Percentiles rank a stretch among this genome's conserved stretches.
phyloP scores from a whole-genome alignment of 2,329 filamentous ascomycete genomes.

The Aspergillus ruber region DNA sequence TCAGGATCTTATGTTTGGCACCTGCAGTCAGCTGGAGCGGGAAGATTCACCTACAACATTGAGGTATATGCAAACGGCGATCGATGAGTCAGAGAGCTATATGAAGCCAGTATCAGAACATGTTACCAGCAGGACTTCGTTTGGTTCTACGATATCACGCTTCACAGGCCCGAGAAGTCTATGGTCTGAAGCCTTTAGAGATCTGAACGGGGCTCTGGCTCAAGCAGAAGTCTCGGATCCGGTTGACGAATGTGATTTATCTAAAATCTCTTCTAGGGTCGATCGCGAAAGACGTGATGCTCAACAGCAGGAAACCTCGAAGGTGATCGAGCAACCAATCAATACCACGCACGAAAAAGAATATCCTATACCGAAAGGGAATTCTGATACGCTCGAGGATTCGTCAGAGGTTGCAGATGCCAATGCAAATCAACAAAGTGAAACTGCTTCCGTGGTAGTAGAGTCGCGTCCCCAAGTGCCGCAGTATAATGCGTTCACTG shows the following conservation, averaged over 20 bases:
- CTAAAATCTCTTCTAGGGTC: constrained; percentile 5
- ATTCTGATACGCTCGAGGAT: background rate
- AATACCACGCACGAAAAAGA: background rate
- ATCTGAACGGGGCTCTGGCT: constrained; percentile 58
- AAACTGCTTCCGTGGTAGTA: background rate
- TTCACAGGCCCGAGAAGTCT: constrained; percentile 41
- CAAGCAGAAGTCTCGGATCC: constrained; percentile 59
- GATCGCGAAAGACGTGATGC: background rate
- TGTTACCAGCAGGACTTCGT: constrained; percentile 3
- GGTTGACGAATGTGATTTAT: constrained; percentile 34
- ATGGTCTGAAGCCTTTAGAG: constrained; percentile 66
- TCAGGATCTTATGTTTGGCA: constrained; percentile 79
- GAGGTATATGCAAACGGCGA: constrained; percentile 25
- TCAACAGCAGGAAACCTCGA: background rate
- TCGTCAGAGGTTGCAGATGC: background rate
- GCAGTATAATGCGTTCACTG: constrained; percentile 56
- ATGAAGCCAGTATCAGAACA: constrained; percentile 2
- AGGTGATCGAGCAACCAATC: background rate
- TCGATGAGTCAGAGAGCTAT: constrained; percentile 24
- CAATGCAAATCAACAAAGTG: background rate
- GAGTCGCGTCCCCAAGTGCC: constrained; percentile 36
- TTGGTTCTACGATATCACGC: constrained; percentile 14
- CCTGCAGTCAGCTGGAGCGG: constrained; percentile 71
- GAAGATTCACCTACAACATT: constrained; percentile 62
- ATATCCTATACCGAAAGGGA: background rate